Conservation (phyloP, 1,139 yeast genomes). For the Neolecta irregularis region DNA sequence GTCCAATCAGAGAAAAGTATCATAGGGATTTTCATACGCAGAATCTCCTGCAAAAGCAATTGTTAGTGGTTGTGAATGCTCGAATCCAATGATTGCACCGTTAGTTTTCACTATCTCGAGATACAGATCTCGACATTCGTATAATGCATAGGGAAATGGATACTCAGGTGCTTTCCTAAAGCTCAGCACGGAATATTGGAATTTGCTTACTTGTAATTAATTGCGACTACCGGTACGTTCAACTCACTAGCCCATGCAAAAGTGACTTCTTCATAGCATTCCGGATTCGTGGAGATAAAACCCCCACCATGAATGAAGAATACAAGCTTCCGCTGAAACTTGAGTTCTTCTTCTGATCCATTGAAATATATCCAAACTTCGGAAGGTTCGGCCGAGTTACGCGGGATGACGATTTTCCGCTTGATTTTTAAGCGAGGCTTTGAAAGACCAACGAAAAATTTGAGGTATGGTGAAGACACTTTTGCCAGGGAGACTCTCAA, state of each 20-base stretch:
- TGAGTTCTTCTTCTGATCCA: constrained; percentile 16
- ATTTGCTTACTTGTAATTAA: constrained; percentile 19
- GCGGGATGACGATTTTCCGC: constrained; percentile 12
- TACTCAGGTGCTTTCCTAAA: constrained; percentile 31
- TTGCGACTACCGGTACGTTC: too few species aligned
- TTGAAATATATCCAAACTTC: constrained; percentile 17
- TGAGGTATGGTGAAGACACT: constrained; percentile 16
- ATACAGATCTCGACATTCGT: constrained; percentile 32
- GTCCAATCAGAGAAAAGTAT: background rate
- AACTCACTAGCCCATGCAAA: too few species aligned
- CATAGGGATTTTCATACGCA: constrained; percentile 13
- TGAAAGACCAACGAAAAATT: constrained; percentile 12
- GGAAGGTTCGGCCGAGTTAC: constrained; percentile 10
- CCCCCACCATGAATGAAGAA: constrained; percentile 20
- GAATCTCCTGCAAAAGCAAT: constrained; percentile 18
- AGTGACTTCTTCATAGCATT: constrained; percentile 17
- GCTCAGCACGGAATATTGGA: constrained; percentile 17
- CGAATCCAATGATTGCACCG: constrained; percentile 18
- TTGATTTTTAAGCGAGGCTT: constrained; percentile 15
- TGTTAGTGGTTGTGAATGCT: constrained; percentile 14
- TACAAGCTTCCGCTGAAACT: constrained; percentile 15
- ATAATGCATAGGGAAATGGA: constrained; percentile 36
- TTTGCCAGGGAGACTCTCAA: constrained; percentile 20
- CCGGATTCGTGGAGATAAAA: constrained; percentile 18
- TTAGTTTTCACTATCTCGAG: constrained; percentile 18